phyloP scores from a whole-genome alignment of 202 grass and related monocot species.

The Hordeum pubiflorum region DNA sequence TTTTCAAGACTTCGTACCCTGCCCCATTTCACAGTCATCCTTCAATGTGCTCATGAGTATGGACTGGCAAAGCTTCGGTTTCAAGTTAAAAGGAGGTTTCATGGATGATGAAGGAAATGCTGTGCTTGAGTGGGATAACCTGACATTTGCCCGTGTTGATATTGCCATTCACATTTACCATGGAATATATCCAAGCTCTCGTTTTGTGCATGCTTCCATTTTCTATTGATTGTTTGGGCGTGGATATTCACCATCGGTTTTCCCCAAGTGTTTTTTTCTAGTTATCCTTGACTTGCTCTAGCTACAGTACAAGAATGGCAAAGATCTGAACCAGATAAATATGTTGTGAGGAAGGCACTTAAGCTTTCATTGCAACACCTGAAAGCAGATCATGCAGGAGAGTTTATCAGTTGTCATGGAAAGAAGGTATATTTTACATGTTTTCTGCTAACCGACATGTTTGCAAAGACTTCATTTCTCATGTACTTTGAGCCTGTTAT shows the following conservation, averaged over 20 bases:
- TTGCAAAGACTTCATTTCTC: neutral
- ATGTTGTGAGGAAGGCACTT: slow-evolving; percentile 69
- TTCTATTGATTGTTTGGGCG: neutral
- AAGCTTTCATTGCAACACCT: slow-evolving; percentile 58
- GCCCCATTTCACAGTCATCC: slow-evolving; percentile 48
- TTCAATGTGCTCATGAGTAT: slow-evolving; percentile 54
- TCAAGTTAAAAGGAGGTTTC: slow-evolving; percentile 57
- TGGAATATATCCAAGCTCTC: slow-evolving; percentile 56
- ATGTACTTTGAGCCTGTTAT: neutral
- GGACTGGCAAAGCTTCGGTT: slow-evolving; percentile 75
- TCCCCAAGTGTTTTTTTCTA: neutral
- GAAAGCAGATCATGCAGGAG: slow-evolving; percentile 53
- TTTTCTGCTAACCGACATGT: neutral
- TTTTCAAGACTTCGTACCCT: slow-evolving; percentile 70
- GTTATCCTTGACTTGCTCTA: slow-evolving; percentile 54
- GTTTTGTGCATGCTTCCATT: slow-evolving; percentile 2
- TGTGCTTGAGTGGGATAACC: slow-evolving; percentile 75
- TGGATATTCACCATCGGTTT: neutral
- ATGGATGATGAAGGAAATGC: slow-evolving; percentile 57
- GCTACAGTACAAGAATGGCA: slow-evolving; percentile 27
- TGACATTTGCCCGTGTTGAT: slow-evolving; percentile 64
- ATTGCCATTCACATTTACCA: slow-evolving; percentile 72
- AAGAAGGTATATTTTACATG: slow-evolving; percentile 40
- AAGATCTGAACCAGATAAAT: slow-evolving; percentile 40
- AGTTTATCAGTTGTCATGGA: slow-evolving; percentile 68